phyloP scores from a whole-genome alignment of 257 asterid species.

The Solanum corneliomulleri region DNA sequence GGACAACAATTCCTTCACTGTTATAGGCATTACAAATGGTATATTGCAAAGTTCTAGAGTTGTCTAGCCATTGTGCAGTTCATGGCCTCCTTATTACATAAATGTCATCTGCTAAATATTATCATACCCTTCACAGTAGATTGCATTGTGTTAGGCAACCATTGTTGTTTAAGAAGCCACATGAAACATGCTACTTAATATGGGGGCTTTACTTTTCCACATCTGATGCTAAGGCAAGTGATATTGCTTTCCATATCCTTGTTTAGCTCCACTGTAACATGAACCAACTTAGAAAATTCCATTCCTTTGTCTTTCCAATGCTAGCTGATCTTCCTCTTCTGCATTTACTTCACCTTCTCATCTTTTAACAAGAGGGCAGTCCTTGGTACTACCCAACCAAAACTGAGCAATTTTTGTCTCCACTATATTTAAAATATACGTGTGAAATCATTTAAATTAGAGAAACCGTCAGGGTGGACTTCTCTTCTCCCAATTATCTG shows the following conservation, averaged over 20 bases:
- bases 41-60: not conserved
- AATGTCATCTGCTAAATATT: not conserved
- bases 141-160: not conserved
- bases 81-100: not conserved
- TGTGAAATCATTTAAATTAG: not conserved
- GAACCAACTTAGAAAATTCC: not conserved
- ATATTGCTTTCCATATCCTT: too few relatives aligned
- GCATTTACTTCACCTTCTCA: not conserved
- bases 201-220: too few relatives aligned
- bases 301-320: not conserved
- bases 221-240: too few relatives aligned
- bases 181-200: too few relatives aligned
- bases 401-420: not conserved
- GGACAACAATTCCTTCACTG: not conserved
- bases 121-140: not conserved
- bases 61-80: not conserved
- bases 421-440: not conserved
- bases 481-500: not conserved
- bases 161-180: too few relatives aligned
- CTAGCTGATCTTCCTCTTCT: not conserved
- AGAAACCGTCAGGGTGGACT: not conserved
- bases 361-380: not conserved
- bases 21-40: not conserved
- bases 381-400: not conserved
- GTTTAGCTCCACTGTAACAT: not conserved